A percentile compares a stretch with the other conserved stretches of the same genome.
phyloP scores from a whole-genome alignment of 2,329 filamentous ascomycete genomes.

The Fusarium setosum region DNA sequence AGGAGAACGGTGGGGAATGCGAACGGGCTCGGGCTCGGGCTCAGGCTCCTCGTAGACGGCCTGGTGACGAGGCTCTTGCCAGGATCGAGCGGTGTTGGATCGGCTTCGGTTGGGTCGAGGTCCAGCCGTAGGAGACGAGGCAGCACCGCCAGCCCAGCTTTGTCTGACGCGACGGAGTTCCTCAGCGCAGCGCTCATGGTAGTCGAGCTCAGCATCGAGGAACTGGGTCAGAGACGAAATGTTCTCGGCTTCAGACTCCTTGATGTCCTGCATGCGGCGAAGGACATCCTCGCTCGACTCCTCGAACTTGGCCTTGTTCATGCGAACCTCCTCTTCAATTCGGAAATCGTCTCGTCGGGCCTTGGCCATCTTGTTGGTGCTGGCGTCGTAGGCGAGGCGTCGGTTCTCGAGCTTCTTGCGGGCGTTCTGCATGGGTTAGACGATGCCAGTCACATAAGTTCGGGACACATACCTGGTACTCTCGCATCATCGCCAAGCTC shows the following conservation, averaged over 20 bases:
- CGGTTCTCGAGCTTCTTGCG: slow-evolving; percentile 95
- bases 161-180: slow-evolving; percentile 72
- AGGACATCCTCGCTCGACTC: slow-evolving; percentile 93
- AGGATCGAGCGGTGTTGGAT: slow-evolving; percentile 62
- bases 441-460: background rate
- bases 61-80: slow-evolving; percentile 52
- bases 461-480: slow-evolving; percentile 80
- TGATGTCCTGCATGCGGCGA: slow-evolving; percentile 95
- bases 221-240: slow-evolving; percentile 83
- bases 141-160: slow-evolving; percentile 52
- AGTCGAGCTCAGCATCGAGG: slow-evolving; percentile 88
- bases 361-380: slow-evolving; percentile 90
- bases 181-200: slow-evolving; percentile 90
- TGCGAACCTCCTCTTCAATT: slow-evolving; percentile 90
- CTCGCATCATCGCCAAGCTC: slow-evolving; percentile 94
- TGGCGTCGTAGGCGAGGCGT: slow-evolving; percentile 90
- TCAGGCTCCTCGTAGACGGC: slow-evolving; percentile 50
- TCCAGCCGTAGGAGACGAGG: slow-evolving; percentile 36
- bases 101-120: slow-evolving; percentile 49
- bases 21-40: slow-evolving; percentile 46
- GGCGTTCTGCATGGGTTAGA: slow-evolving; percentile 64
- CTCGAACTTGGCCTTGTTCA: slow-evolving; percentile 95
- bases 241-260: slow-evolving; percentile 88
- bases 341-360: slow-evolving; percentile 94
- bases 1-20: slow-evolving; percentile 58